These are phyloP conservation scores for Leishmania major DNA, from an alignment of 208 protist genomes.

Conservation along the genomic window DNA sequence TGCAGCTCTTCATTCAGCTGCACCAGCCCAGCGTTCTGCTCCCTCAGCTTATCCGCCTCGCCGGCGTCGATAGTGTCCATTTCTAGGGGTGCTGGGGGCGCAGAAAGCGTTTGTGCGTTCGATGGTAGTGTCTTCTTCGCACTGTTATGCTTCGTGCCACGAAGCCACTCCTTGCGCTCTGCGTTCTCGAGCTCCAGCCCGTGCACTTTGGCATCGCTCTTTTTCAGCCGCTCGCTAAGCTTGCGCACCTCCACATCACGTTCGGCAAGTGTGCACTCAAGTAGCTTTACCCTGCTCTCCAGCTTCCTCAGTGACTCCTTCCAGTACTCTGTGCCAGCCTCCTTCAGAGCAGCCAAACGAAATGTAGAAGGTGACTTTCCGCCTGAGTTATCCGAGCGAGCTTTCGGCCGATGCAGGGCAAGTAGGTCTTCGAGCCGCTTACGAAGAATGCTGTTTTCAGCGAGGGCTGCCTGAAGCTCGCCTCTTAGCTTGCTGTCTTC, in stretches of 20 bases:
- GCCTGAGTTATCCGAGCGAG: not conserved
- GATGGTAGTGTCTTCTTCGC: not conserved
- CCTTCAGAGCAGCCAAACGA: not conserved
- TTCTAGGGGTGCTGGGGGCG: not conserved
- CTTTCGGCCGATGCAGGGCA: conserved; percentile 10
- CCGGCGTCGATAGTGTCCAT: not conserved
- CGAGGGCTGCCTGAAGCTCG: conserved; percentile 24
- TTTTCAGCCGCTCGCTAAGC: conserved; percentile 15
- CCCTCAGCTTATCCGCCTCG: conserved; percentile 17
- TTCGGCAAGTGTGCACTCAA: conserved; percentile 33
- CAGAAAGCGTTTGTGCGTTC: not conserved
- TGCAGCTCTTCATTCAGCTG: conserved; percentile 33
- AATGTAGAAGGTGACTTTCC: not conserved
- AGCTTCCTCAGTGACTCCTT: conserved; percentile 17
- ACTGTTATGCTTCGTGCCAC: not conserved
- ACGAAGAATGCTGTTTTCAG: conserved; percentile 34
- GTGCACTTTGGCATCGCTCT: conserved; percentile 18
- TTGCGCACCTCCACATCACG: conserved; percentile 19
- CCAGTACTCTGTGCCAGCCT: conserved; percentile 12
- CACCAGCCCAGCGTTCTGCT: conserved; percentile 18
- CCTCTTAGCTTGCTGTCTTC: conserved; percentile 19
- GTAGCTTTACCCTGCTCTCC: conserved; percentile 24
- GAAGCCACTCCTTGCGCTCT: not conserved
- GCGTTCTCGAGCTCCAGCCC: conserved; percentile 14
- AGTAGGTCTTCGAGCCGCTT: conserved; percentile 35